These are phyloP conservation scores for Rosa multiflora DNA, from an alignment of 306 rosid genomes.

Conservation along the genomic window DNA sequence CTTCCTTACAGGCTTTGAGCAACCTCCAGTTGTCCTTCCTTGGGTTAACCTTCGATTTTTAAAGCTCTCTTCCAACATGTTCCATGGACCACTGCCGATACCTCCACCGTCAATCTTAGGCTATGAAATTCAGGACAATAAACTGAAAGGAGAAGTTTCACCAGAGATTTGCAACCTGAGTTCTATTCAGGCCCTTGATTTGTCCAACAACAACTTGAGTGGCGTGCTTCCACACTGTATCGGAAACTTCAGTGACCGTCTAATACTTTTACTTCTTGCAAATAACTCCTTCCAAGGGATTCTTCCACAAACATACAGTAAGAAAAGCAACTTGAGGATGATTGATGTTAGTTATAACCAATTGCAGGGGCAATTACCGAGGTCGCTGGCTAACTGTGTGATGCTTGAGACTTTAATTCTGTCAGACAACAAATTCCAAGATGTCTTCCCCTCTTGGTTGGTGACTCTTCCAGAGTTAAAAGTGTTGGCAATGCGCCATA, in stretches of 20 bases:
- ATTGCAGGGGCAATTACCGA: neutral
- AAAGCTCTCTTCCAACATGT: neutral
- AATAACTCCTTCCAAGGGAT: neutral
- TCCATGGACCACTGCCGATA: neutral
- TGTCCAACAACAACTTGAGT: slow-evolving; percentile 18
- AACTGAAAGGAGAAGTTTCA: neutral
- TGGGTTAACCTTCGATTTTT: neutral
- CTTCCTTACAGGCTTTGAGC: slow-evolving; percentile 4
- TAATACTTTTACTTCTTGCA: neutral
- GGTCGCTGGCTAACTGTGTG: neutral
- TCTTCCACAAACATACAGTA: neutral
- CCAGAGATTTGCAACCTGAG: neutral
- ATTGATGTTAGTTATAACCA: slow-evolving; percentile 18
- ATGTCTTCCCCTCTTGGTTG: neutral
- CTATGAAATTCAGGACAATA: neutral
- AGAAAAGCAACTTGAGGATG: neutral
- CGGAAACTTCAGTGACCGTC: neutral
- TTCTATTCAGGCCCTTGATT: neutral
- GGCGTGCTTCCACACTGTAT: slow-evolving; percentile 14
- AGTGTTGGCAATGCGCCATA: neutral
- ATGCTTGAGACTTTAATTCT: neutral
- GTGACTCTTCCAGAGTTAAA: neutral
- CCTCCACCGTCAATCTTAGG: neutral
- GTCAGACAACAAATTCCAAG: neutral
- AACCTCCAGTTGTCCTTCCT: neutral